Conservation (phyloP, 2,329 filamentous ascomycete species). For the Acephala macrosclerotiorum region DNA sequence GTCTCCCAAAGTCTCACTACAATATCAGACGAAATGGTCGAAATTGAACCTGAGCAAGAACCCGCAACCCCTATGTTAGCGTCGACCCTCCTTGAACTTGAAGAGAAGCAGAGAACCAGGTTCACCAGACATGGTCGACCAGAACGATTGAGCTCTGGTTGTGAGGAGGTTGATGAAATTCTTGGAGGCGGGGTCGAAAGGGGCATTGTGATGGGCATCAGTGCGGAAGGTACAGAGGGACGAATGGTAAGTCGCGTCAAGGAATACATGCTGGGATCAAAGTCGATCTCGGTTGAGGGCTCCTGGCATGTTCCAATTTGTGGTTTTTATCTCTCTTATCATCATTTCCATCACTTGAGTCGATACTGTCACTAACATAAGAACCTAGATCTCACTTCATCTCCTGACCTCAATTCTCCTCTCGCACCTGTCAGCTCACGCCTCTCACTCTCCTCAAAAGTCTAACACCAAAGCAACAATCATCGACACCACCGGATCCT, state of each 20-base stretch:
- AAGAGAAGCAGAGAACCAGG: conserved; percentile 31
- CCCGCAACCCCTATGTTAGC: conserved; percentile 37
- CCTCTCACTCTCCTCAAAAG: neutral
- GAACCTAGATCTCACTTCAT: conserved; percentile 39
- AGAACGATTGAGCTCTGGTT: conserved; percentile 37
- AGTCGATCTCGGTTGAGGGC: neutral
- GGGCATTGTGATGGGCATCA: conserved; percentile 39
- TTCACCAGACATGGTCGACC: conserved; percentile 22
- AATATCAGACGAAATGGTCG: conserved; percentile 26
- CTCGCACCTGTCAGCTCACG: conserved; percentile 10
- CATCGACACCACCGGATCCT: conserved; percentile 43
- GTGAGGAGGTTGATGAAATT: conserved; percentile 38
- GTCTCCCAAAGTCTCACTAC: neutral
- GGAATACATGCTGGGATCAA: neutral
- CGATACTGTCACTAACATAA: conserved; percentile 2
- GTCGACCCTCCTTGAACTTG: conserved; percentile 36
- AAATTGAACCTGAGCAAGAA: conserved; percentile 33
- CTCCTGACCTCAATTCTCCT: conserved; percentile 37
- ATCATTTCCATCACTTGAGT: conserved; percentile 9
- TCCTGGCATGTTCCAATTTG: neutral
- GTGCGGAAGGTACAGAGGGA: conserved; percentile 36
- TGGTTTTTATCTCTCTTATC: conserved; percentile 10
- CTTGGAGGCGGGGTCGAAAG: conserved; percentile 35
- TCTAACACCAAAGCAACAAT: conserved; percentile 33
- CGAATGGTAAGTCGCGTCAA: conserved; percentile 37